Evolutionary conservation across 2,329 filamentous ascomycete species (phyloP), one percentile per base, ranked within the genome.

Genomic region (Ascomycota sp.): DNA sequence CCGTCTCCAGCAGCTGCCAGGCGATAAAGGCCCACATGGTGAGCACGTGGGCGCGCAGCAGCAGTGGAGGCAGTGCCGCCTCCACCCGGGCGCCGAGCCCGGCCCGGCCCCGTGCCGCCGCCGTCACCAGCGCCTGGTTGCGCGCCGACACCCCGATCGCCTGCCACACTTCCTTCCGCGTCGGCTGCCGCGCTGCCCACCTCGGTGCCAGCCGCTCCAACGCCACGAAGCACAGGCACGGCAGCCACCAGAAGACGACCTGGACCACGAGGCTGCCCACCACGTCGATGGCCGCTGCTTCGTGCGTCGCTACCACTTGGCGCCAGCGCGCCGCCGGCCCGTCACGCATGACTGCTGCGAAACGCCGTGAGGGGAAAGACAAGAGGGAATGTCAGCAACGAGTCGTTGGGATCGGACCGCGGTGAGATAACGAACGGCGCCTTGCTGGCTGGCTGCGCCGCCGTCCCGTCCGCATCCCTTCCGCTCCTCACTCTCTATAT

Each of bases 21-120:
- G 50, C 55, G 26, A 66, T 35, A 35, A 64, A 69, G 1, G 43
- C 36, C 59, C 61, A 66, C 40, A 62, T 52, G 0, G 63, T 65
- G n/a, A 69, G 25, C 4, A 69, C 45, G 35, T 70, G 65, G 2
- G 55, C 46, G 4, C 45, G 35, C 10, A 67, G 38, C 1, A 65
- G 28, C 35, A 59, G 35, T 3, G 61, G 57, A 7, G 63, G 63
- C 21, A 62, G 36, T 0, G 43, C 36, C 2, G 46, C 13, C 0
- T 50, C 44, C 27, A 66, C 44, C 13, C 51, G 50, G 31, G 17
- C 40, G 37, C 8, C 34, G 33, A 0, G 22, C 12, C 5, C 30
- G 15, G 7, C 44, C 25, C 6, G 40, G 25, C 30, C 8, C 43
- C 32, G 23, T 47, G 41, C 4, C 62, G 37, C 1, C n/a, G 36